Conservation (phyloP, 768 basidiomycete species). For the Boletus insuetus region DNA sequence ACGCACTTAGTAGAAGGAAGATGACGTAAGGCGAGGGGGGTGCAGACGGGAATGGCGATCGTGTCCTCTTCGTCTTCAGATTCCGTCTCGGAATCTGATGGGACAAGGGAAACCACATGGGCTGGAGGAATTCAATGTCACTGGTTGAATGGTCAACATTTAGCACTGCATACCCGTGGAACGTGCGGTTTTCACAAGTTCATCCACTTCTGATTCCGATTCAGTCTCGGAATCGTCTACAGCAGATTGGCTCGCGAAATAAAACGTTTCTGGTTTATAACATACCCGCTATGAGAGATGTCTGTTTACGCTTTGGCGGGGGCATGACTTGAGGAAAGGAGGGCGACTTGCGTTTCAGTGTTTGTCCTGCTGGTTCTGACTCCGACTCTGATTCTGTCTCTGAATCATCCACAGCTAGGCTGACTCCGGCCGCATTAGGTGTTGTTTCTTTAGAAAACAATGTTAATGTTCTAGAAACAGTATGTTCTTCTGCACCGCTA, state of each 20-base stretch:
- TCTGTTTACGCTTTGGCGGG: constrained; percentile 19
- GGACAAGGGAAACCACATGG: not conserved
- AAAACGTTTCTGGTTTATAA: not conserved
- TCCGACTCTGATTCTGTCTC: constrained; percentile 36
- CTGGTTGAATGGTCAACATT: not conserved
- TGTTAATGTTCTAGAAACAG: constrained; percentile 24
- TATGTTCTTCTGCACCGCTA: constrained; percentile 22
- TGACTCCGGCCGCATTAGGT: not conserved
- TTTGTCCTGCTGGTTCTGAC: constrained; percentile 1
- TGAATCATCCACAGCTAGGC: constrained; percentile 19
- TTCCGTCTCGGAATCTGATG: constrained; percentile 41
- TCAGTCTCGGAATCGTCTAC: constrained; percentile 47
- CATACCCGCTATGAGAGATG: constrained; percentile 17
- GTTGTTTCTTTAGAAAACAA: constrained; percentile 10
- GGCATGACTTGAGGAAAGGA: constrained; percentile 7
- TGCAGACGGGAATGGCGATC: constrained; percentile 32
- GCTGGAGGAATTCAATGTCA: not conserved
- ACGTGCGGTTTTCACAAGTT: constrained; percentile 2
- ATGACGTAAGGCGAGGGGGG: not conserved
- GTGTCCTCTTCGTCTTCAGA: constrained; percentile 38
- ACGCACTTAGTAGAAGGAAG: not conserved
- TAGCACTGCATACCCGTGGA: constrained; percentile 17
- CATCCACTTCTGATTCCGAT: constrained; percentile 38
- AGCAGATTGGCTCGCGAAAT: not conserved
- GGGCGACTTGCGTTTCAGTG: constrained; percentile 27